These are phyloP conservation scores for Nothophoma quercina DNA, from an alignment of 2,329 filamentous ascomycete genomes.

Conservation along the genomic window DNA sequence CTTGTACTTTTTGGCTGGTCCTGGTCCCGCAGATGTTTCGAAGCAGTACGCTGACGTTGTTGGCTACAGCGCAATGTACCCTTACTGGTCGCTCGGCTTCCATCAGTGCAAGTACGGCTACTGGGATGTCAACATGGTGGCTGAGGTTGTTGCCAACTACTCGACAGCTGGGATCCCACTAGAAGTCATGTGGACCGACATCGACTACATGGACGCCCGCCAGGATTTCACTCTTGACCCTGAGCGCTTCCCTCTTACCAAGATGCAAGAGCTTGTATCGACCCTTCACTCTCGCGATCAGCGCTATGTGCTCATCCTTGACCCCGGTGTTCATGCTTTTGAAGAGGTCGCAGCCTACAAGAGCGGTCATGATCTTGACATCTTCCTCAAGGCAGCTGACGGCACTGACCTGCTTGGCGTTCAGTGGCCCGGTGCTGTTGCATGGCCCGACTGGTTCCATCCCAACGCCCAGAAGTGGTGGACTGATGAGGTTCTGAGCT, in stretches of 20 bases:
- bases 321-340: slow-evolving; percentile 64
- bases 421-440: slow-evolving; percentile 78
- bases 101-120: slow-evolving; percentile 63
- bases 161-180: slow-evolving; percentile 70
- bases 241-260: slow-evolving; percentile 66
- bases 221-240: slow-evolving; percentile 71
- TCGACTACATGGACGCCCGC: slow-evolving; percentile 71
- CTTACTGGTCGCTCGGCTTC: slow-evolving; percentile 62
- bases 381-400: slow-evolving; percentile 63
- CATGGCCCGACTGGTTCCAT: slow-evolving; percentile 80
- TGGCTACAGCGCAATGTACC: slow-evolving; percentile 58
- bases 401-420: slow-evolving; percentile 67
- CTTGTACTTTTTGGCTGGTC: slow-evolving; percentile 61
- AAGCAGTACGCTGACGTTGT: slow-evolving; percentile 60
- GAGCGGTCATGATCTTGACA: slow-evolving; percentile 64
- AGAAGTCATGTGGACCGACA: slow-evolving; percentile 78
- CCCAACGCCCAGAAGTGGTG: slow-evolving; percentile 71
- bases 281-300: slow-evolving; percentile 73
- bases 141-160: slow-evolving; percentile 73
- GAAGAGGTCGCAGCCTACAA: slow-evolving; percentile 64
- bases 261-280: slow-evolving; percentile 70
- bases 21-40: slow-evolving; percentile 55
- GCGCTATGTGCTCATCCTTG: slow-evolving; percentile 80
- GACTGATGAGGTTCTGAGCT: slow-evolving; percentile 70
- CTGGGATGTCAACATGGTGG: slow-evolving; percentile 68